Base-by-base conservation (phyloP, 805 yeast genomes). In the Candida michaelii region DNA sequence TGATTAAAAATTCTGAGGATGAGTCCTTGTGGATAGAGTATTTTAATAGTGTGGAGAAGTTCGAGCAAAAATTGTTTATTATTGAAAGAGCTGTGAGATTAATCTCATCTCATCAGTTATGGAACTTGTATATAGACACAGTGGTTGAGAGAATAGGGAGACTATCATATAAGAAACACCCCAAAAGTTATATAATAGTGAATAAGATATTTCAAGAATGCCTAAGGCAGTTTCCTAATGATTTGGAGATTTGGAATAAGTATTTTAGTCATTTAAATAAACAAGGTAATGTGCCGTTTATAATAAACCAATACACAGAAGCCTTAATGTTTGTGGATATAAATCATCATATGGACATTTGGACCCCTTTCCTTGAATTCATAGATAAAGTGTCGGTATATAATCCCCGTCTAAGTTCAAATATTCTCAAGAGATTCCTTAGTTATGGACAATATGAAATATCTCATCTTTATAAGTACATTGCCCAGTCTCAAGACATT, bases 301-400 rank as follows among this genome's bases (percentile, higher is more conserved):
- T 45, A 5, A 24, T 48, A 11, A 42, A 45, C 19, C 40, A 45
- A 15, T 48, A 48, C 24, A 27, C 37, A 17, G 29, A 29, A 4
- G 42, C 46, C 17, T 42, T 48, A 4, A 34, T 42, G 19, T 17
- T 18, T 11, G 13, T 37, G 2, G 36, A 25, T 17, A 7, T 48
- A 4, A 35, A 36, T 5, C 5, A 43, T 7, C 52, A 48, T 27
- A 1, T 11, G 4, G 3, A 13, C 3, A 37, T 48, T 7, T 70
- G 76, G 76, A 71, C 72, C 3, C 48, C 65, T 21, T 72, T 84
- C 24, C 77, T 93, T 77, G 62, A 70, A 1, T 54, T 73, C 46
- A 85, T 79, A 43, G 62, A 83, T 33, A 39, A 47, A 13, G 4
- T 48, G 11, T 23, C 45, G 4, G 13, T 12, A 3, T 36, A 39